Evolutionary conservation across 495 filamentous ascomycete genomes (phyloP).

Genomic region (Penicillium odoratum): DNA sequence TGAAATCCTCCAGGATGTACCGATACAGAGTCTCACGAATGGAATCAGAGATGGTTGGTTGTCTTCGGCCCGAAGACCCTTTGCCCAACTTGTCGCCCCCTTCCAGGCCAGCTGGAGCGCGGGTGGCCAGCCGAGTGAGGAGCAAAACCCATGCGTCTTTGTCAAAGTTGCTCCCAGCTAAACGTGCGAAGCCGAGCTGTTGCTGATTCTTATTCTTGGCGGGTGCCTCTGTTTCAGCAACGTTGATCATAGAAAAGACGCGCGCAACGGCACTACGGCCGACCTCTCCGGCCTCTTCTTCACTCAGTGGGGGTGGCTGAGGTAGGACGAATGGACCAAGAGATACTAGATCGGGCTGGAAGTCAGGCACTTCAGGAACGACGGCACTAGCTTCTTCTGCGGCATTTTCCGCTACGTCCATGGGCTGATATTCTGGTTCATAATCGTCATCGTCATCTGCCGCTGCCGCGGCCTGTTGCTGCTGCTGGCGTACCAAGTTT

Average conservation of each 20-base stretch:
- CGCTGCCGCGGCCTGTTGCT: slow-evolving; percentile 42
- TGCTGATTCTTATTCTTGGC: slow-evolving; percentile 41
- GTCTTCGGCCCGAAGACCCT: slow-evolving; percentile 21
- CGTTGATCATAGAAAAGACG: slow-evolving; percentile 73
- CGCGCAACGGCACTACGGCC: slow-evolving; percentile 69
- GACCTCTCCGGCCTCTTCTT: slow-evolving; percentile 64
- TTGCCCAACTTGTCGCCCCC: slow-evolving; percentile 37
- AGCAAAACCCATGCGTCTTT: slow-evolving; percentile 89
- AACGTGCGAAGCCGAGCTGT: slow-evolving; percentile 67
- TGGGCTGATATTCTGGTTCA: slow-evolving; percentile 76
- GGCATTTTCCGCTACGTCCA: slow-evolving; percentile 71
- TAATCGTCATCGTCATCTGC: slow-evolving; percentile 91
- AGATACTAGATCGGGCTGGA: slow-evolving; percentile 55
- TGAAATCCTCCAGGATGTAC: slow-evolving; percentile 89
- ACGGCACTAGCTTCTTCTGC: slow-evolving; percentile 68
- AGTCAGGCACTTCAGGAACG: slow-evolving; percentile 51
- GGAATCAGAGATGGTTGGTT: slow-evolving; percentile 54
- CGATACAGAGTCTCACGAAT: slow-evolving; percentile 79
- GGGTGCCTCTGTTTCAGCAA: slow-evolving; percentile 63
- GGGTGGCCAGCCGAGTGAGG: slow-evolving; percentile 81
- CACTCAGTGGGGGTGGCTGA: slow-evolving; percentile 68
- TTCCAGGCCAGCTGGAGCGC: slow-evolving; percentile 68
- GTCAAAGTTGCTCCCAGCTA: slow-evolving; percentile 84
- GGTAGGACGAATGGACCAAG: slow-evolving; percentile 75
- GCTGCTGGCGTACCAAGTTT: slow-evolving; percentile 37